Percentiles rank a stretch among this genome's conserved stretches.
phyloP scores from a whole-genome alignment of 2,329 filamentous ascomycete genomes.

The Cladophialophora exuberans region DNA sequence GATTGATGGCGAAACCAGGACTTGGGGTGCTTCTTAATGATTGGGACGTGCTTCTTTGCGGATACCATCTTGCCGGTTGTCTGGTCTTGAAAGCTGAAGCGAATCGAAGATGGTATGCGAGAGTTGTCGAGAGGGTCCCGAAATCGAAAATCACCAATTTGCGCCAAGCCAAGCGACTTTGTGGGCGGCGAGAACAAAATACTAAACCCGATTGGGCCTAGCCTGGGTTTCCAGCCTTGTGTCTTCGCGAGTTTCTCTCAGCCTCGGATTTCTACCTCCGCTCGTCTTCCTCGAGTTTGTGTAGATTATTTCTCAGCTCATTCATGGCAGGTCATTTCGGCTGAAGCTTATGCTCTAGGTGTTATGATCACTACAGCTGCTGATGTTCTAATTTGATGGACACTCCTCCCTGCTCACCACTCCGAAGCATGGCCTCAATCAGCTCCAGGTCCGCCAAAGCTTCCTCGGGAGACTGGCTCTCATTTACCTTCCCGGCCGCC shows the following conservation, averaged over 20 bases:
- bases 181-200: neutral
- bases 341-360: neutral
- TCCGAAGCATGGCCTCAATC: constrained; percentile 38
- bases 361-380: constrained; percentile 12
- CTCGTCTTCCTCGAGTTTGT: neutral
- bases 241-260: neutral
- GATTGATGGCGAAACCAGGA: constrained; percentile 97
- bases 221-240: neutral
- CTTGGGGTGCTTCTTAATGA: constrained; percentile 99
- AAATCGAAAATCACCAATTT: no score
- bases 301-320: neutral
- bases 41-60: constrained; percentile 98
- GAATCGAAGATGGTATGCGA: neutral
- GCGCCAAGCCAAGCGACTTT: constrained; percentile 9
- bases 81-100: constrained; percentile 10
- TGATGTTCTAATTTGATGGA: constrained; percentile 32
- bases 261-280: neutral
- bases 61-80: constrained; percentile 73
- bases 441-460: constrained; percentile 36
- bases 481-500: constrained; percentile 44
- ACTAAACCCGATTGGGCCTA: neutral
- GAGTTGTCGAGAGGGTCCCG: neutral
- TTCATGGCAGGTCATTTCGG: no score
- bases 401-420: constrained; percentile 37
- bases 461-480: constrained; percentile 54